Base-by-base conservation (phyloP, 805 yeast species). In the Maudiozyma barnettii region DNA sequence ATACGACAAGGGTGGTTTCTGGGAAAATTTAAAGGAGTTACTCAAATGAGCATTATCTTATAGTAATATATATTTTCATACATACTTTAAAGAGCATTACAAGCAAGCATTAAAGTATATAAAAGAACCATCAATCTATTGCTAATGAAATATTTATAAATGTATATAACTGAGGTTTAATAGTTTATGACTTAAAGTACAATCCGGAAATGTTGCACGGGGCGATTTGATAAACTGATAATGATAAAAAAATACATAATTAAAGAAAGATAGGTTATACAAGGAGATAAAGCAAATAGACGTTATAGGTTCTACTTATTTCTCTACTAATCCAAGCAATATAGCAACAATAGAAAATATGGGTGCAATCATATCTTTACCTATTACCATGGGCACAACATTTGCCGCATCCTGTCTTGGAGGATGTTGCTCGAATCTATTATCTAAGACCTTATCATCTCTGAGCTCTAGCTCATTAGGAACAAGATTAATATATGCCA, bases 401-500 rank as follows among this genome's bases (percentile, higher is more conserved):
- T 78, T 78, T 68, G 63, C 77, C 3, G 82, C 93, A 1, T 82
- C 95, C 30, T 86, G 89, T 56, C 68, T 76, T 38, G 96, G 96
- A 18, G 89, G 95, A 0, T 82, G 95, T 12, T 73, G 83, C 39
- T 81, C 95, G 50, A 77, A 86, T 2, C 77, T 85, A 19, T 68
- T 85, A 44, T 76, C 78, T 21, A 68, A 66, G 23, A 68, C 78
- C 2, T 74, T 80, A 58, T 68, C 73, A 42, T 63, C 72, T 2
- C 65, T 78, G 22, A 78, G 82, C 58, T 73, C 83, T 48, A 83
- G 93, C 16, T 79, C 90, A 7, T 72, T 88, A 22, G 82, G 90
- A 51, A 91, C 99, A 5, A 77, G 99, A 60, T 70, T 91, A 26
- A 77, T 86, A 41, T 93, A 93, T 66, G 99, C 98, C 7, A 52